Evolutionary conservation across 2,329 filamentous ascomycete species (phyloP), one percentile per base, ranked within the genome.

Genomic region (Fusarium subtropicale): DNA sequence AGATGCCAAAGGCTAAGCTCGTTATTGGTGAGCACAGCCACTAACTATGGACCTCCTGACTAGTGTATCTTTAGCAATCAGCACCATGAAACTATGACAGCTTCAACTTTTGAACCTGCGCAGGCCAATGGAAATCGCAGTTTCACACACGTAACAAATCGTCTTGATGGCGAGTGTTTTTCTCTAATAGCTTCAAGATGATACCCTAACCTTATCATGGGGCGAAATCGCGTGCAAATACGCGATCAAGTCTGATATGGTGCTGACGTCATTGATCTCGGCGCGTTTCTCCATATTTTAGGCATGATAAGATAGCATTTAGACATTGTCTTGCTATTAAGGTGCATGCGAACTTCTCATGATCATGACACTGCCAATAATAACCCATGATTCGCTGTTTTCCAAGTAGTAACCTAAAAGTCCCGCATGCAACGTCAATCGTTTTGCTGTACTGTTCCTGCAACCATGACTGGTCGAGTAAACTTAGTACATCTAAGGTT

Each of bases 1-100:
- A 20, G 39, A 24, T 50, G 52, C 15, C 18, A 36, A 56, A 36
- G 38, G 39, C 45, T 44, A 41, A 33, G 16, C 22, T 45, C 28
- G 36, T 61, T 39, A 61, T 36, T 71, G 64, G 69, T 33, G 56
- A 30, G 24, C 50, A 68, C 51, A 56, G 68, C 64, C 60, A 45
- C 53, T 36, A 71, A 62, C 42, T 68, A 62, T 71, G 68, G 68
- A 42, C 30, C 68, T 46, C 52, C 47, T 71, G 56, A 65, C 53
- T 63, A 66, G 55, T 55, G 42, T 34, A 44, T 54, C 48, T 53
- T 44, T 62, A 48, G 38, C 36, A 69, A 68, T 45, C 38, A 70
- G 55, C 53, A 30, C 22, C 36, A 48, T 46, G 51, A 58, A 51
- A 56, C 20, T 54, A 56, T 66, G 64, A 62, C 48, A 57, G 38